Base-by-base conservation (phyloP, 805 yeast species). In the Ogataea henricii region DNA sequence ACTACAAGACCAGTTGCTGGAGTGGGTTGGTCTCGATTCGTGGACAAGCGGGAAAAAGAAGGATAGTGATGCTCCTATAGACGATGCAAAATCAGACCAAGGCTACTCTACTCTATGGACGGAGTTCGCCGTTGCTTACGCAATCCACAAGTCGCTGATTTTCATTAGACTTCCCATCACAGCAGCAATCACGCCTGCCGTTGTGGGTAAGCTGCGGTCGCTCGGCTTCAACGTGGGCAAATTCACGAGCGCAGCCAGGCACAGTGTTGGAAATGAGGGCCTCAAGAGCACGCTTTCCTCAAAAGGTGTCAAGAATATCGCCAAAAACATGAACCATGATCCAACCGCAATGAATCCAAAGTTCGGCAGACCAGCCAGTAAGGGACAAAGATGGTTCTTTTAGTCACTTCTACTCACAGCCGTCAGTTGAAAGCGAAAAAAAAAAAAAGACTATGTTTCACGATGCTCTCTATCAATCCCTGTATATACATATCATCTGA, bases 121-220 rank as follows among this genome's bases (percentile, higher is more conserved):
- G 0, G 97, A 92, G 66, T 81, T 89, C 56, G 83, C 87, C 10
- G 78, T 94, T 44, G 98, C 98, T 0, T 94, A 94, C 64, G 96
- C 96, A 2, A 71, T 94, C 39, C 98, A 94, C 72, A 94, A 94
- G 70, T 80, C 91, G 4, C 74, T 94, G 53, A 78, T 92, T 20
- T 80, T 92, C 51, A 77, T 94, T 35, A 78, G 99, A 53, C 71
- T 94, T 4, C 99, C 99, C 12, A 66, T 89, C 25, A 86, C 97
- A 0, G 97, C 97, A 0, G 96, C 96, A 2, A 77, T 91, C 10
- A 90, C 97, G 0, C 99, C 99, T 5, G 63, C 81, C 1, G 76
- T 89, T 2, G 96, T 89, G 4, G 72, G 67, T 44, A 62, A 71
- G 40, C 74, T 92, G 52, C 79, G 87, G 48, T 69, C 76, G 18